These are phyloP conservation scores for Solanum ossicruentum DNA, from an alignment of 257 asterid genomes.

Conservation along the genomic window DNA sequence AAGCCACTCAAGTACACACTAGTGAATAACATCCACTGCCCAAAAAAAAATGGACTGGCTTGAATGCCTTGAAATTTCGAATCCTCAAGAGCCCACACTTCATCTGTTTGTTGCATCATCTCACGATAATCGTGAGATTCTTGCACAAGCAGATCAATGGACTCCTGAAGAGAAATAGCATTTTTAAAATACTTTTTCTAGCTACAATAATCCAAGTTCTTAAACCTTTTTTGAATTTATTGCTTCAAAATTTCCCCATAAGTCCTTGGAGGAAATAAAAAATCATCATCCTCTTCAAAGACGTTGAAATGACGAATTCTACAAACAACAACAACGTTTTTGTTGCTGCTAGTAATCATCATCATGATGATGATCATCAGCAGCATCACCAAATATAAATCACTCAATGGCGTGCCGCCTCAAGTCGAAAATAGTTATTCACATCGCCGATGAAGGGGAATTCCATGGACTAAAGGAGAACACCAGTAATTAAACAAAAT, in stretches of 20 bases:
- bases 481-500: slow-evolving; percentile 16
- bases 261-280: not conserved
- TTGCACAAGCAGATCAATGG: not conserved
- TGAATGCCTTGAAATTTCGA: not conserved
- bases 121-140: not conserved
- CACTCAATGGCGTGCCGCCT: not conserved
- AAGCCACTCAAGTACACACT: no score
- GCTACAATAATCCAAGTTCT: not conserved
- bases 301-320: not conserved
- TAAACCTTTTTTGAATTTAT: not conserved
- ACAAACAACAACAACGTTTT: no score
- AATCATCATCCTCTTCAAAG: not conserved
- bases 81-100: not conserved
- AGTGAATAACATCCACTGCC: no score
- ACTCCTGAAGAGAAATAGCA: not conserved
- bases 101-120: not conserved
- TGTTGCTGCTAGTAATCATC: not conserved
- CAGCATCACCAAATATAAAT: not conserved
- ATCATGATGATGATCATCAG: not conserved
- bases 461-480: slow-evolving; percentile 36
- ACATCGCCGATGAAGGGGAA: slow-evolving; percentile 1
- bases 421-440: not conserved
- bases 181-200: not conserved
- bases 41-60: not conserved
- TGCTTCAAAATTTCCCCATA: not conserved